These are phyloP conservation scores for Penicillium sp. DNA, from an alignment of 2,329 filamentous ascomycete species.

Conservation along the genomic window DNA sequence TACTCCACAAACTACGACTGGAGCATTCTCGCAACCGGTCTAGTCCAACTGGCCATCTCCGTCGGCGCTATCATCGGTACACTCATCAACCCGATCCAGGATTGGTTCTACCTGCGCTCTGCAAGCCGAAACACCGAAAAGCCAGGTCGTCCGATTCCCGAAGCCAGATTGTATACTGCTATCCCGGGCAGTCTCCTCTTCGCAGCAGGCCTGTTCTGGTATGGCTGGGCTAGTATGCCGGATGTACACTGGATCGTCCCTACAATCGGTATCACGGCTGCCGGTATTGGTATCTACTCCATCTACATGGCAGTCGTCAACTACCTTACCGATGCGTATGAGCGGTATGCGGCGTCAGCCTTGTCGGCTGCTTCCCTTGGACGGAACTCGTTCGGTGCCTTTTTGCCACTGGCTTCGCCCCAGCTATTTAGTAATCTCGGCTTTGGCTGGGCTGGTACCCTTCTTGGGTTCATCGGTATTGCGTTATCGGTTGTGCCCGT, in stretches of 20 bases:
- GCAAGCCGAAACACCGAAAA: conserved; percentile 29
- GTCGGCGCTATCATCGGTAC: conserved; percentile 42
- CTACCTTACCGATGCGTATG: conserved; percentile 47
- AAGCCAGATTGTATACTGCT: conserved; percentile 42
- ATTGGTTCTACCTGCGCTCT: conserved; percentile 25
- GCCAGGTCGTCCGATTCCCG: conserved; percentile 40
- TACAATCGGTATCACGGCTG: conserved; percentile 27
- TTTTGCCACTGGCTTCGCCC: conserved; percentile 42
- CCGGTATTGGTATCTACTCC: conserved; percentile 40
- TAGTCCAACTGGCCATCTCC: conserved; percentile 42
- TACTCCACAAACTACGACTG: conserved; percentile 39
- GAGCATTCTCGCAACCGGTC: conserved; percentile 31
- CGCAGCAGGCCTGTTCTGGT: conserved; percentile 33
- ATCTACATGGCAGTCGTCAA: conserved; percentile 48
- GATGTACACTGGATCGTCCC: conserved; percentile 34
- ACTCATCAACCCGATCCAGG: conserved; percentile 38
- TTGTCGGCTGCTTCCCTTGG: conserved; percentile 44
- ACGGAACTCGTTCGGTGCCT: conserved; percentile 42
- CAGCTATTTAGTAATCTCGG: conserved; percentile 39
- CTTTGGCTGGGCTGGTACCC: conserved; percentile 40
- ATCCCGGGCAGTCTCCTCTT: conserved; percentile 40
- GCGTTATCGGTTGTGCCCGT: conserved; percentile 38
- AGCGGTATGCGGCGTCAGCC: conserved; percentile 45
- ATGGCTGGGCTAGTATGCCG: conserved; percentile 28
- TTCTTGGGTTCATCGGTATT: conserved; percentile 42